Evolutionary conservation across 2,329 filamentous ascomycete species (phyloP).

Genomic region (Neonectria magnoliae): DNA sequence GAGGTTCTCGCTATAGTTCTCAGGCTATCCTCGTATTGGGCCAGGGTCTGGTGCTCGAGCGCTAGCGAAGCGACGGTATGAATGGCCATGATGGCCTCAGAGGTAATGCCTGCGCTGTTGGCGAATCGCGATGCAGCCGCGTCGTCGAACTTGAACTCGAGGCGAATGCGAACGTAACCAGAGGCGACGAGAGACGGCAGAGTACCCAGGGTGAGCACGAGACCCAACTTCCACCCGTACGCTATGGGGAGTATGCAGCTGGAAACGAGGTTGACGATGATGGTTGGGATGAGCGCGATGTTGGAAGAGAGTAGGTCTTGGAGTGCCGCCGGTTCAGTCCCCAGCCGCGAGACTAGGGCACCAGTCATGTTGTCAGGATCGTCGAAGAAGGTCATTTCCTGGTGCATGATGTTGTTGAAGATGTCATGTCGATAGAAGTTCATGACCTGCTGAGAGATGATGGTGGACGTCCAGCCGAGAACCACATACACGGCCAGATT

Average conservation of each 20-base stretch:
- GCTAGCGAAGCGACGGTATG: slow-evolving; percentile 53
- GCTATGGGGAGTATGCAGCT: slow-evolving; percentile 53
- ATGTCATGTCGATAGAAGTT: slow-evolving; percentile 43
- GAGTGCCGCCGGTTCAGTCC: slow-evolving; percentile 30
- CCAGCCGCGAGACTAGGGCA: neutral
- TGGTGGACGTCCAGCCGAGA: slow-evolving; percentile 32
- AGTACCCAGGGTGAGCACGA: slow-evolving; percentile 55
- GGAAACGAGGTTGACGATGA: slow-evolving; percentile 41
- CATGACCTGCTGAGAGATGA: slow-evolving; percentile 29
- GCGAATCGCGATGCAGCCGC: slow-evolving; percentile 47
- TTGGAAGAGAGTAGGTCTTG: slow-evolving; percentile 44
- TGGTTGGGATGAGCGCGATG: too few species aligned
- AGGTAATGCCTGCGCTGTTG: slow-evolving; percentile 51
- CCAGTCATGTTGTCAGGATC: slow-evolving; percentile 8
- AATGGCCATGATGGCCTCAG: slow-evolving; percentile 51
- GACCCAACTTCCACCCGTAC: slow-evolving; percentile 56
- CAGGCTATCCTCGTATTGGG: slow-evolving; percentile 42
- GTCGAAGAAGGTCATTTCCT: slow-evolving; percentile 20
- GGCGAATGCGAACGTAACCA: slow-evolving; percentile 55
- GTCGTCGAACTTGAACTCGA: slow-evolving; percentile 53
- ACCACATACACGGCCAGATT: slow-evolving; percentile 35
- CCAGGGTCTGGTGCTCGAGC: slow-evolving; percentile 46
- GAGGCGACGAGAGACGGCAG: slow-evolving; percentile 52
- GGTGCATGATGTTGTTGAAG: slow-evolving; percentile 38
- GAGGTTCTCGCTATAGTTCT: slow-evolving; percentile 19